Percentiles rank a stretch among this genome's conserved stretches.
These are phyloP conservation scores for Actinomortierella ambigua DNA, from an alignment of 371 early-diverging fungal genomes.

Conservation along the genomic window DNA sequence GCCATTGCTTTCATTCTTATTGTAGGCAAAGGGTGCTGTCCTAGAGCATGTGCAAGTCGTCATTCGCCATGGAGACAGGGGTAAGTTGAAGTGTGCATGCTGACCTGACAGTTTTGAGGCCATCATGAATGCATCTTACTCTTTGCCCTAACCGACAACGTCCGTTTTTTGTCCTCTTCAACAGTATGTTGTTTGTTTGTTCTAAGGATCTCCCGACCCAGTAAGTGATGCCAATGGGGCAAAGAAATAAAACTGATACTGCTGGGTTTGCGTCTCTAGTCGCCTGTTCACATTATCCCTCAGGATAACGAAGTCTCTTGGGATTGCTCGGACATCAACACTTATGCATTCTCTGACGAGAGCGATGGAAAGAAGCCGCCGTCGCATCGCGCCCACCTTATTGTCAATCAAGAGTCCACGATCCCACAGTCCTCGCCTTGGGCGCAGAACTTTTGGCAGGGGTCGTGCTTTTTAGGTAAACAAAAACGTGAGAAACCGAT, in stretches of 20 bases:
- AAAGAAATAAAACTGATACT: no score
- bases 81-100: conserved; percentile 2
- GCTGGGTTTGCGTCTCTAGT: conserved; percentile 9
- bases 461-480: conserved; percentile 26
- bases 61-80: conserved; percentile 50
- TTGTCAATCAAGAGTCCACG: conserved; percentile 26
- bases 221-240: no score
- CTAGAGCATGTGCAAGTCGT: conserved; percentile 40
- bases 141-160: no score
- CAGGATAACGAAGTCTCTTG: conserved; percentile 28
- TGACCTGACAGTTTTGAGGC: no score
- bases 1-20: not conserved
- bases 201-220: no score
- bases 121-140: no score
- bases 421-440: conserved; percentile 29
- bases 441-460: conserved; percentile 33
- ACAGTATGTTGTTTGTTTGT: no score
- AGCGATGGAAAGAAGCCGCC: conserved; percentile 21
- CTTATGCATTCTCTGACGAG: conserved; percentile 36
- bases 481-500: no score
- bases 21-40: conserved; percentile 28
- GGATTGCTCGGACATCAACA: conserved; percentile 33
- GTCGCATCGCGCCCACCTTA: conserved; percentile 21
- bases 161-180: not conserved
- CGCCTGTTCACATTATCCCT: conserved; percentile 21